A percentile compares a stretch with the other conserved stretches of the same genome.
phyloP scores from a whole-genome alignment of 495 filamentous ascomycete genomes.

The Acidiella bohemica region DNA sequence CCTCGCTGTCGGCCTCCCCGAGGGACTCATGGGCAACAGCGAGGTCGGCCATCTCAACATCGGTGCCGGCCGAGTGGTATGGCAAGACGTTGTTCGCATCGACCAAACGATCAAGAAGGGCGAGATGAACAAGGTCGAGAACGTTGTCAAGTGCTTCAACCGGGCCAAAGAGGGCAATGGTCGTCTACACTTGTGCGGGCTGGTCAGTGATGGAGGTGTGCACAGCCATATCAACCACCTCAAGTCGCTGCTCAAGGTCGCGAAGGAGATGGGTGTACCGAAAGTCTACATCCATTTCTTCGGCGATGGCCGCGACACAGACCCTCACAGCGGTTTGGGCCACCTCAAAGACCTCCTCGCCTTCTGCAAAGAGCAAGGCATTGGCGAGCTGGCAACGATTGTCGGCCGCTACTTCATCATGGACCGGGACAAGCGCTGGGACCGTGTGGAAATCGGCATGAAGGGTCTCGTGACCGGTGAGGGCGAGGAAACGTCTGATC shows the following conservation, averaged over 20 bases:
- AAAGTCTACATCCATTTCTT: constrained; percentile 98
- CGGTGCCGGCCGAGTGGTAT: constrained; percentile 91
- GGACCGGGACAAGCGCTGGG: constrained; percentile 99
- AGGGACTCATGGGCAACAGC: constrained; percentile 97
- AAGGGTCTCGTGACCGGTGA: constrained; percentile 76
- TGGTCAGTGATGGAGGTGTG: constrained; percentile 92
- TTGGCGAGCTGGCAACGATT: constrained; percentile 80
- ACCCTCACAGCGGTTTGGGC: constrained; percentile 75
- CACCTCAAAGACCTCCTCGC: constrained; percentile 78
- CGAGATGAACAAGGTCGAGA: constrained; percentile 63
- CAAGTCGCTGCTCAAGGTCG: constrained; percentile 69
- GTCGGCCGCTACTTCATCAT: constrained; percentile 97
- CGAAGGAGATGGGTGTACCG: constrained; percentile 74
- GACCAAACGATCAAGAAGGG: constrained; percentile 87
- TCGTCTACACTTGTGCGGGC: constrained; percentile 76
- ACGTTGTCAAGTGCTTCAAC: constrained; percentile 62
- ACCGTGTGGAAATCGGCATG: constrained; percentile 77
- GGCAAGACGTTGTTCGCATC: constrained; percentile 96
- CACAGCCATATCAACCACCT: constrained; percentile 92
- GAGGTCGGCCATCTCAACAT: constrained; percentile 98
- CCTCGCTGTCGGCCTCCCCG: constrained; percentile 84
- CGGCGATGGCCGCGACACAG: constrained; percentile 92
- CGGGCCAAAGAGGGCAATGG: constrained; percentile 80
- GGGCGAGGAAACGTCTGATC: constrained; percentile 71
- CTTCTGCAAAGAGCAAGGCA: constrained; percentile 65